A percentile compares a stretch with the other conserved stretches of the same genome.
Evolutionary conservation across 345 rosid genomes (phyloP).

Genomic region (Nasturtium officinale): DNA sequence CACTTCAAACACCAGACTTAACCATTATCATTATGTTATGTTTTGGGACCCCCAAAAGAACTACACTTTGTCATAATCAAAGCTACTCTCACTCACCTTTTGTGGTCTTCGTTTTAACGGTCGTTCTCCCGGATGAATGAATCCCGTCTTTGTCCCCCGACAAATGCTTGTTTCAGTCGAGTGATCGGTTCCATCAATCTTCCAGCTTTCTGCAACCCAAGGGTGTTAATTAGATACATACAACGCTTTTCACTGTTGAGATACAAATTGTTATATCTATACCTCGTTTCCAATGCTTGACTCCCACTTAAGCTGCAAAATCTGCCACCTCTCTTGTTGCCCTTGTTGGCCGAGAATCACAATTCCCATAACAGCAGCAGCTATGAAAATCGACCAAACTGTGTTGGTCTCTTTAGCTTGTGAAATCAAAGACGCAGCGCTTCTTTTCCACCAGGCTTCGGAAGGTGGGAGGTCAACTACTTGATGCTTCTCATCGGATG

Average conservation of each 20-base stretch:
- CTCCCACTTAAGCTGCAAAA: slow-evolving; percentile 81
- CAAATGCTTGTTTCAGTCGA: slow-evolving; percentile 77
- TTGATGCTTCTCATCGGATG: slow-evolving; percentile 44
- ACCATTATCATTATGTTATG: slow-evolving; percentile 18
- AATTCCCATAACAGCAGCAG: slow-evolving; percentile 94
- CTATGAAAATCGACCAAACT: slow-evolving; percentile 87
- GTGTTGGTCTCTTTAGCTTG: slow-evolving; percentile 90
- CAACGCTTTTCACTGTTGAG: no score
- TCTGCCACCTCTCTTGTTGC: slow-evolving; percentile 94
- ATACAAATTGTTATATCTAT: not conserved
- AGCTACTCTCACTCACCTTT: slow-evolving; percentile 5
- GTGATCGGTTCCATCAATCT: slow-evolving; percentile 70
- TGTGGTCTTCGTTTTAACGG: slow-evolving; percentile 21
- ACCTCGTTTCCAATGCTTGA: slow-evolving; percentile 73
- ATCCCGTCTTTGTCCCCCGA: slow-evolving; percentile 71
- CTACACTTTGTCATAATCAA: slow-evolving; percentile 34
- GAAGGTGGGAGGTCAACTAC: slow-evolving; percentile 63
- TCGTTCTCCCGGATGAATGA: slow-evolving; percentile 62
- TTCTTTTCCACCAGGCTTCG: slow-evolving; percentile 96
- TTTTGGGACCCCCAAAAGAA: not conserved
- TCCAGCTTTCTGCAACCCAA: slow-evolving; percentile 58
- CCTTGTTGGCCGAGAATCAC: slow-evolving; percentile 90
- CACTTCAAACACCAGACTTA: slow-evolving; percentile 5
- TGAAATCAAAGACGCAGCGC: slow-evolving; percentile 67
- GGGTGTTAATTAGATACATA: not conserved